Evolutionary conservation across 1,284 basidiomycete species (phyloP), one percentile per base, ranked within the genome.

Genomic region (Melampsora medusae): DNA sequence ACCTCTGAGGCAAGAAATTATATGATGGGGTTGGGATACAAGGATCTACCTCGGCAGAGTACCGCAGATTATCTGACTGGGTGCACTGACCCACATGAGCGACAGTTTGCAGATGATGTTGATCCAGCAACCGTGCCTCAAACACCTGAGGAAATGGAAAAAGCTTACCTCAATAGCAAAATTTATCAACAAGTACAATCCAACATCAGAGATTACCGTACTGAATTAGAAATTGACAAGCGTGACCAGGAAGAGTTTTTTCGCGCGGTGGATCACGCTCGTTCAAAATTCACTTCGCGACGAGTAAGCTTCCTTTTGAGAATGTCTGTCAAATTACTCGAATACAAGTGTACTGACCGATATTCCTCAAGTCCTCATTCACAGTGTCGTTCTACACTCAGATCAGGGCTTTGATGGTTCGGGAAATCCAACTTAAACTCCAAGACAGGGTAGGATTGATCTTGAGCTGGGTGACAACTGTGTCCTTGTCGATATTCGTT

Each of bases 201-300:
- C 67, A 86, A 86, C 48, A 86, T 90, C 31, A 84, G 85, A 22
- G 87, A 88, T 73, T 94, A 90, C 85, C 90, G 89, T 80, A 74
- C 83, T 22, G 25, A 77, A 46, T 49, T 79, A 70, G 86, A 86
- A 0, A 87, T 90, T 78, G 88, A 89, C 79, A 83, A 84, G 0
- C 78, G 79, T 16, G 88, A 90, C 78, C 89, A 91, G 82, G 88
- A 90, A 72, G 61, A 64, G 9, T 95, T 95, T 86, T 87, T 89
- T 67, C 85, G 86, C n/a, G 91, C 92, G 1, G 91, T 93, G 22
- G 82, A 85, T 25, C 89, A 89, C 4, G 90, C 92, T 82, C 95
- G 95, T 86, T 90, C 92, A 84, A 88, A 87, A 71, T 90, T 92
- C 25, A 92, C 92, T 4, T 88, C 90, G 28, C 89, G 89, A 84